Conservation (phyloP, 75 land plant species). For the Sequoiadendron giganteum region DNA sequence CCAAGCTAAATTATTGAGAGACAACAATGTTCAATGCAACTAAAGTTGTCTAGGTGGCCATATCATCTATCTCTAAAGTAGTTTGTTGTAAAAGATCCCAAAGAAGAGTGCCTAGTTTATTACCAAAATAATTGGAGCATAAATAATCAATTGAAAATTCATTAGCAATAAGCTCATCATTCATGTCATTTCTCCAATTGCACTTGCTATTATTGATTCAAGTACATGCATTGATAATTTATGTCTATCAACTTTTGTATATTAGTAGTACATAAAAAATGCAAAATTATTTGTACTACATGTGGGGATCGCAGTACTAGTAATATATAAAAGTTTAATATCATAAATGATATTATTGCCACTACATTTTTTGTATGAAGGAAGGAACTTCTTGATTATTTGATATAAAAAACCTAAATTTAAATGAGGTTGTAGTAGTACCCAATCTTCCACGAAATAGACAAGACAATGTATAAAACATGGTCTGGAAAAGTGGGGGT, state of each 20-base stretch:
- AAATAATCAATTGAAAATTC: too few species aligned
- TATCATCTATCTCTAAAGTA: neutral
- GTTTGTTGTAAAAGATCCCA: neutral
- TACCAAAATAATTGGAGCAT: too few species aligned
- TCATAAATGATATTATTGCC: neutral
- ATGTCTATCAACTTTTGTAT: neutral
- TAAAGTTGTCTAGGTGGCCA: neutral
- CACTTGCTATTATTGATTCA: neutral
- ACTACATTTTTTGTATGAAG: too few species aligned
- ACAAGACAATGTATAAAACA: neutral
- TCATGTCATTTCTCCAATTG: neutral
- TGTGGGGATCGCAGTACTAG: neutral
- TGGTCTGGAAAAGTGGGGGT: too few species aligned
- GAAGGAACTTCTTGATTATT: slow-evolving; percentile 24
- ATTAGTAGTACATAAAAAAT: neutral
- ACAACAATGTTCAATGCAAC: neutral
- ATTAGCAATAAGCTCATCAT: neutral
- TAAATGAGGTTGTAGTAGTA: neutral
- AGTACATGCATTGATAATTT: neutral
- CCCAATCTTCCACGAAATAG: neutral
- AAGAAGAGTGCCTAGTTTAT: neutral
- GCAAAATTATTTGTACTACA: neutral
- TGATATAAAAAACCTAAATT: slow-evolving; percentile 38
- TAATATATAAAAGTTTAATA: neutral
- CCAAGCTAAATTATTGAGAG: neutral